Evolutionary conservation across 192 early-diverging fungal genomes (phyloP).

Genomic region (Coemansia sp.): DNA sequence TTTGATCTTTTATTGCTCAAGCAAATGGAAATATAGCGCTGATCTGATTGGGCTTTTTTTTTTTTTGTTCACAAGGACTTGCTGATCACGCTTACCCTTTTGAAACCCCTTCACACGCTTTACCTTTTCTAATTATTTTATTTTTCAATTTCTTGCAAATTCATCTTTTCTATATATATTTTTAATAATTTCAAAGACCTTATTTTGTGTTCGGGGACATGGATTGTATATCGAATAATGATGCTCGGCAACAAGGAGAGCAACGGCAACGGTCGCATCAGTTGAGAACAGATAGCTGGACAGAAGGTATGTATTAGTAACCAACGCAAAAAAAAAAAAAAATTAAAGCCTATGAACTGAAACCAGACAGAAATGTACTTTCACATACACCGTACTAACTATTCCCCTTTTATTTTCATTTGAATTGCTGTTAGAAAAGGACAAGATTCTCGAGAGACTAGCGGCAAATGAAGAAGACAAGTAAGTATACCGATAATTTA

Average conservation of each 20-base stretch:
- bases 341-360: too few species aligned
- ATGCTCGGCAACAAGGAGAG: background rate
- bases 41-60: too few species aligned
- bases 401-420: conserved; percentile 1
- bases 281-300: background rate
- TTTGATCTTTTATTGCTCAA: too few species aligned
- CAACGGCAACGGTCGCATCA: background rate
- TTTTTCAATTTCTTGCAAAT: too few species aligned
- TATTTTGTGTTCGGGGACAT: background rate
- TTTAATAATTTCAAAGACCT: background rate
- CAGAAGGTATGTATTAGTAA: background rate
- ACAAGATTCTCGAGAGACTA: conserved; percentile 30
- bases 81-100: too few species aligned
- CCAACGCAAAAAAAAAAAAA: too few species aligned
- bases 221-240: background rate
- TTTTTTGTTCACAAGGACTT: too few species aligned
- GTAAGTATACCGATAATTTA: conserved; percentile 17
- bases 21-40: too few species aligned
- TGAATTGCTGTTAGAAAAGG: conserved; percentile 25
- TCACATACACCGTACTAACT: background rate
- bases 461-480: conserved; percentile 41
- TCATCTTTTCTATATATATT: too few species aligned
- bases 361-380: too few species aligned
- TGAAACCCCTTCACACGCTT: too few species aligned
- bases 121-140: too few species aligned